A percentile compares a stretch with the other conserved stretches of the same genome.
phyloP scores from a whole-genome alignment of 2,329 filamentous ascomycete genomes.

The Septoria linicola region DNA sequence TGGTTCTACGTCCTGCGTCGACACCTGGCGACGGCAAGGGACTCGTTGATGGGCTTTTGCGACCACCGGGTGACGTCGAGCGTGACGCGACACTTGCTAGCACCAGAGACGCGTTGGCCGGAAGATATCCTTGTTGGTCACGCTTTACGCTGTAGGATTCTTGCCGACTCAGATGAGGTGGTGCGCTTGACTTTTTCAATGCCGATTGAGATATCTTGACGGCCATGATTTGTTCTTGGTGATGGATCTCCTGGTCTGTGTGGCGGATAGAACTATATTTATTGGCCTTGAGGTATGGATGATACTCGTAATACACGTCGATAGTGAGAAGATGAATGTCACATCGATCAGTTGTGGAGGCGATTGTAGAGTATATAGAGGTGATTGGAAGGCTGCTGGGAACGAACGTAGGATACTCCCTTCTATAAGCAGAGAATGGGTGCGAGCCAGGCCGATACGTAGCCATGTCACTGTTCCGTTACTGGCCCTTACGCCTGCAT shows the following conservation, averaged over 20 bases:
- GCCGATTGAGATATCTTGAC: constrained; percentile 30
- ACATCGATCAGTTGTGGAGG: background rate
- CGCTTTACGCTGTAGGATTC: constrained; percentile 32
- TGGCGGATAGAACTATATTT: background rate
- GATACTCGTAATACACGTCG: background rate
- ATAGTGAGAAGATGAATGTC: background rate
- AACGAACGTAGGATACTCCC: background rate
- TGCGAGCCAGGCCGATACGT: constrained; percentile 1
- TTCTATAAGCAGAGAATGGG: background rate
- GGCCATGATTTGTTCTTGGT: constrained; percentile 23
- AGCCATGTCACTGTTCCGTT: constrained; percentile 9
- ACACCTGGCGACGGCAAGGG: constrained; percentile 23
- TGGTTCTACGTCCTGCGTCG: constrained; percentile 27
- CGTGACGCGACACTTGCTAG: constrained; percentile 30
- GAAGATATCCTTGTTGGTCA: constrained; percentile 19
- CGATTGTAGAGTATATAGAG: background rate
- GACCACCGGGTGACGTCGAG: constrained; percentile 25
- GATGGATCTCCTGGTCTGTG: background rate
- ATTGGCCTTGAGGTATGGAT: background rate
- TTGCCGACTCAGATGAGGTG: constrained; percentile 33
- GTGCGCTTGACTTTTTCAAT: constrained; percentile 30
- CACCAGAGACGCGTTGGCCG: constrained; percentile 24
- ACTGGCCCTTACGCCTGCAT: constrained; percentile 10
- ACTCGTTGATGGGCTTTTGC: constrained; percentile 24
- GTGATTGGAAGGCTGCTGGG: background rate